Percentiles rank a stretch among this genome's conserved stretches.
Evolutionary conservation across 1,139 yeast genomes (phyloP).

Genomic region (Debaryomycetaceae sp.): DNA sequence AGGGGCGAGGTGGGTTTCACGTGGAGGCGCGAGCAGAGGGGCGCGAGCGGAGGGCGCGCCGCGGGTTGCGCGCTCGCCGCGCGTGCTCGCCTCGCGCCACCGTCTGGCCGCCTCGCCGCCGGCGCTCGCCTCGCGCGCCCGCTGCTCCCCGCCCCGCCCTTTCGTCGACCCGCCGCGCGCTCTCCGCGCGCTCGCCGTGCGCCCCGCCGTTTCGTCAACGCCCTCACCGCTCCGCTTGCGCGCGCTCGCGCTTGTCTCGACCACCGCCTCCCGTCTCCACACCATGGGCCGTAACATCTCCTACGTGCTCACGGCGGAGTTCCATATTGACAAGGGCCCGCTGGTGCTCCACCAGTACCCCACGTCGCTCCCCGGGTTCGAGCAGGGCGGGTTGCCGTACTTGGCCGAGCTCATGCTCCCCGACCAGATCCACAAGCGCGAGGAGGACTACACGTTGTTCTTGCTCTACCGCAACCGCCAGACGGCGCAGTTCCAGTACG

Average conservation of each 20-base stretch:
- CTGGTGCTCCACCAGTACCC: constrained; percentile 49
- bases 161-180: not conserved
- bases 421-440: constrained; percentile 55
- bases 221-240: no score
- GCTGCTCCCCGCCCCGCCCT: not conserved
- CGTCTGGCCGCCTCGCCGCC: no score
- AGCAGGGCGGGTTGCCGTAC: constrained; percentile 26
- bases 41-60: no score
- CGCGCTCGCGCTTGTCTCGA: no score
- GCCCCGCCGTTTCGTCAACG: no score
- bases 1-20: no score
- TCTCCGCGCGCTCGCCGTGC: no score
- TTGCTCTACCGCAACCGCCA: constrained; percentile 39
- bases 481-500: constrained; percentile 41
- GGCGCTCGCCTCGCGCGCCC: not conserved
- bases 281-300: constrained; percentile 29
- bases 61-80: no score
- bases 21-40: no score
- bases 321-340: constrained; percentile 56
- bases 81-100: no score
- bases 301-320: constrained; percentile 51
- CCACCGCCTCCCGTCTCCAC: no score
- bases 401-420: constrained; percentile 63
- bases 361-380: constrained; percentile 37
- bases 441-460: constrained; percentile 59